A percentile compares a stretch with the other conserved stretches of the same genome.
Evolutionary conservation across 805 yeast species (phyloP).

Genomic region (Tetrapisispora iriomotensis): DNA sequence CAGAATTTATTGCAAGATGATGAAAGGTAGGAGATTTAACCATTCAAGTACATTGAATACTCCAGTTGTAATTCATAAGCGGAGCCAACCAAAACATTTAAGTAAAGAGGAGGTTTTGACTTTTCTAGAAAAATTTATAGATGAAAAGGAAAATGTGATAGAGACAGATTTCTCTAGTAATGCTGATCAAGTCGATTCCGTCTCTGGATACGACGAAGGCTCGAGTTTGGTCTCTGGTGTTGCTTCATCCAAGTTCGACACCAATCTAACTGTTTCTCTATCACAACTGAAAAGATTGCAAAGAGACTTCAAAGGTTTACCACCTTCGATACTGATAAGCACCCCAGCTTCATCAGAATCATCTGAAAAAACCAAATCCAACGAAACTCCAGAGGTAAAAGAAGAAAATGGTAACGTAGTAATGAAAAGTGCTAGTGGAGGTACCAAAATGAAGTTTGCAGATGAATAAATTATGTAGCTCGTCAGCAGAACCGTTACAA

Average conservation of each 20-base stretch:
- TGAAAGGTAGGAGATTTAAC: slow-evolving; percentile 17
- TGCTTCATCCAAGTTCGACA: slow-evolving; percentile 14
- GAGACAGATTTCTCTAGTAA: neutral
- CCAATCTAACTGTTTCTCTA: slow-evolving; percentile 26
- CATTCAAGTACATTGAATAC: slow-evolving; percentile 18
- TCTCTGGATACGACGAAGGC: neutral
- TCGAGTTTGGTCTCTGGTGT: slow-evolving; percentile 7
- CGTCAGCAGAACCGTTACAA: neutral
- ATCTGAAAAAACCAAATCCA: no score
- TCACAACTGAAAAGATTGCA: slow-evolving; percentile 65
- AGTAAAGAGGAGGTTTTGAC: slow-evolving; percentile 20
- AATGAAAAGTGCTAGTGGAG: slow-evolving; percentile 21
- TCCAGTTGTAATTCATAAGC: slow-evolving; percentile 24
- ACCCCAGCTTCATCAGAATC: neutral
- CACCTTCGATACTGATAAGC: slow-evolving; percentile 36
- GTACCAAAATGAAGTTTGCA: slow-evolving; percentile 21
- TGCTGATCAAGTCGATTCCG: neutral
- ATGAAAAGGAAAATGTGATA: slow-evolving; percentile 16
- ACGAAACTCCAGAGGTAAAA: neutral
- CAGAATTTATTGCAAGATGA: slow-evolving; percentile 7
- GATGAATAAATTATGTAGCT: slow-evolving; percentile 4
- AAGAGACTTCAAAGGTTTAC: slow-evolving; percentile 71
- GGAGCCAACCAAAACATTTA: slow-evolving; percentile 16
- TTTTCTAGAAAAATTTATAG: slow-evolving; percentile 22
- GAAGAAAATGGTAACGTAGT: slow-evolving; percentile 8